Evolutionary conservation across 306 rosid species (phyloP).

Genomic region (Quercus gilva): DNA sequence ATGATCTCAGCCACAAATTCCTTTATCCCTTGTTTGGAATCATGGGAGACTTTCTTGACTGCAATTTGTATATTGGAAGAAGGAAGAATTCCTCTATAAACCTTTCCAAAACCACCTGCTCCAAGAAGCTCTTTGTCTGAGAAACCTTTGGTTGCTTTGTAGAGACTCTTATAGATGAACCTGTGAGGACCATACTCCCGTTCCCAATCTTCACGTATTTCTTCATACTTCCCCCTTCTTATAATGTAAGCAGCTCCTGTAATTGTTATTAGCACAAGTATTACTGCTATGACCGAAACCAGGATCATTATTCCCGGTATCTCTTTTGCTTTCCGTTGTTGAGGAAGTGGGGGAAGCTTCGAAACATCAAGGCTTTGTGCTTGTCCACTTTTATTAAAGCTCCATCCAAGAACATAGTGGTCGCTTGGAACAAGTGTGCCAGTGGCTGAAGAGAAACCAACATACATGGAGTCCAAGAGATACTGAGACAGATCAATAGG

Average conservation of each 20-base stretch:
- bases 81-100: constrained; percentile 28
- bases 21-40: constrained; percentile 41
- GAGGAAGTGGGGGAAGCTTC: constrained; percentile 14
- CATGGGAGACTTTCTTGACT: constrained; percentile 35
- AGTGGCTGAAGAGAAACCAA: constrained; percentile 34
- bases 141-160: constrained; percentile 35
- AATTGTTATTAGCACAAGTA: neutral
- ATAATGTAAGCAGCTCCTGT: neutral
- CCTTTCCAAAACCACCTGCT: constrained; percentile 42
- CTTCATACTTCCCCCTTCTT: constrained; percentile 20
- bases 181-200: constrained; percentile 31
- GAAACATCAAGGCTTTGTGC: constrained; percentile 18
- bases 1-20: constrained; percentile 39
- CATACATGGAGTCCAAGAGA: constrained; percentile 27
- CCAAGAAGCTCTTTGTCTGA: constrained; percentile 30
- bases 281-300: neutral
- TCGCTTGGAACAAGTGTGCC: constrained; percentile 2
- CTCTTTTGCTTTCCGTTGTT: neutral
- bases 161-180: constrained; percentile 25
- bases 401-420: constrained; percentile 36
- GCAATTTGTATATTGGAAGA: constrained; percentile 24
- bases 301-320: neutral
- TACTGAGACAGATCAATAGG: neutral
- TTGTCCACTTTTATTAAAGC: constrained; percentile 29
- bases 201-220: constrained; percentile 41